phyloP scores from a whole-genome alignment of 177 flowering plant genomes.

The Vitis hybrid region DNA sequence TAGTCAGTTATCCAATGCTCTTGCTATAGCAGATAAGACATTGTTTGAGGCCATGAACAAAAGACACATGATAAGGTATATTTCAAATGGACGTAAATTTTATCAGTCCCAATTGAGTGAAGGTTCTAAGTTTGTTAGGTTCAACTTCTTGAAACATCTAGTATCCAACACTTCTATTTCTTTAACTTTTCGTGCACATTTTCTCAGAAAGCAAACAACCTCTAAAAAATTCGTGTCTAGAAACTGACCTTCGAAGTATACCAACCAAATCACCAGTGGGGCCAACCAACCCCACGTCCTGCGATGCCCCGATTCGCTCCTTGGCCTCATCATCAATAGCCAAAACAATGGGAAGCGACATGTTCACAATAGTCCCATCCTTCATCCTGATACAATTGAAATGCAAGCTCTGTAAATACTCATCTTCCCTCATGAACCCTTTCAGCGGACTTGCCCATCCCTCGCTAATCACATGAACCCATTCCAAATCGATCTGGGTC shows the following conservation, averaged over 20 bases:
- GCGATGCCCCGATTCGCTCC: slow-evolving; percentile 56
- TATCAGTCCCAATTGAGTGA: too few relatives aligned
- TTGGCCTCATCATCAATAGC: slow-evolving; percentile 77
- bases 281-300: slow-evolving; percentile 60
- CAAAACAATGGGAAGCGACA: slow-evolving; percentile 95
- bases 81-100: too few relatives aligned
- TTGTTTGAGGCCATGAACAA: too few relatives aligned
- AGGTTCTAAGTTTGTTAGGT: too few relatives aligned
- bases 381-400: slow-evolving; percentile 63
- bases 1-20: too few relatives aligned
- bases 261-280: slow-evolving; percentile 67
- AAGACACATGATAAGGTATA: too few relatives aligned
- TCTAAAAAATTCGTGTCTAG: neutral
- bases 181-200: too few relatives aligned
- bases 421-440: slow-evolving; percentile 94
- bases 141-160: too few relatives aligned
- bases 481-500: slow-evolving; percentile 74
- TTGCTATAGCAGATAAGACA: too few relatives aligned
- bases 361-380: slow-evolving; percentile 81
- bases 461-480: slow-evolving; percentile 93
- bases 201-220: neutral
- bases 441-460: slow-evolving; percentile 97
- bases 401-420: slow-evolving; percentile 94
- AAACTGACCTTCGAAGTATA: slow-evolving; percentile 65
- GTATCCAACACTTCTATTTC: too few relatives aligned